Percentiles rank a stretch among this genome's conserved stretches.
Evolutionary conservation across 176 grass and related monocot genomes (phyloP).

Genomic region (Urochloa ruziziensis): DNA sequence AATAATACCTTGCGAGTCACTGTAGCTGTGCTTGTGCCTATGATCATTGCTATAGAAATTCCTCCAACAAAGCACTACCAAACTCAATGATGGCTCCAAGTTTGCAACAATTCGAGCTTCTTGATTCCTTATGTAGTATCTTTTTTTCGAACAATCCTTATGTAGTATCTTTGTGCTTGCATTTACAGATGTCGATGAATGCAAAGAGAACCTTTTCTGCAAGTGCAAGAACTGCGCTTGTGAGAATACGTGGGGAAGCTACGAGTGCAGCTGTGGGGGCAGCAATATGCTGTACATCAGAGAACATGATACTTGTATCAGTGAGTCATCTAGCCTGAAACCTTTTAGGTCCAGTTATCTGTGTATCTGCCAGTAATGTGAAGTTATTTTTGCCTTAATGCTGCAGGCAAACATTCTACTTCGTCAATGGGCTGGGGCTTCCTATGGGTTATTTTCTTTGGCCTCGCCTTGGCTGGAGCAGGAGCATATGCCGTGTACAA

Average conservation of each 20-base stretch:
- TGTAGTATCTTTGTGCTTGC: not conserved
- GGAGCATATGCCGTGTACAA: conserved; percentile 91
- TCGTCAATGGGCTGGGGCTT: conserved; percentile 64
- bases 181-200: conserved; percentile 77
- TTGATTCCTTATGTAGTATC: not conserved
- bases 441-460: conserved; percentile 83
- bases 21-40: not conserved
- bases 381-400: not conserved
- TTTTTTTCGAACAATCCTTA: too few species aligned
- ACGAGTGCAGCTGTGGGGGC: conserved; percentile 71
- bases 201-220: conserved; percentile 74
- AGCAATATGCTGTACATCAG: conserved; percentile 67
- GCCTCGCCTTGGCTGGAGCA: conserved; percentile 57
- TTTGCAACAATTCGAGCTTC: not conserved
- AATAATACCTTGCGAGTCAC: not conserved
- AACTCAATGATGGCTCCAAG: not conserved
- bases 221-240: conserved; percentile 71
- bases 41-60: not conserved
- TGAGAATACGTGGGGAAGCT: conserved; percentile 85
- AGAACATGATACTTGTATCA: conserved; percentile 89
- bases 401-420: conserved; percentile 45
- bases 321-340: conserved; percentile 48
- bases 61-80: not conserved
- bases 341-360: not conserved
- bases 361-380: not conserved